Evolutionary conservation across 192 early-diverging fungal species (phyloP), one percentile per base, ranked within the genome.

Genomic region (Coemansia sp.): DNA sequence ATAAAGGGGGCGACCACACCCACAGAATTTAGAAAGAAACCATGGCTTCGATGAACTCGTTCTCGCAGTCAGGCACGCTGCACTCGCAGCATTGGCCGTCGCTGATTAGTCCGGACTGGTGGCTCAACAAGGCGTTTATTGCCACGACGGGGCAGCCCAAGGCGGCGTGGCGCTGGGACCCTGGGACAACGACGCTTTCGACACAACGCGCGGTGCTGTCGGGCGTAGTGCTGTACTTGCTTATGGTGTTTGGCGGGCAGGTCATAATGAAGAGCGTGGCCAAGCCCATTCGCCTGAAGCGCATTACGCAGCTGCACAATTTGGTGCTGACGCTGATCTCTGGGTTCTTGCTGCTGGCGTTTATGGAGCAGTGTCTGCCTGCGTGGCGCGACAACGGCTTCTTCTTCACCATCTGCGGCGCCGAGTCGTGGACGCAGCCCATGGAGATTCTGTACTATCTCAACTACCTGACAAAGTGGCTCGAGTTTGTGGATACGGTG

Each of bases 381-480:
- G 89, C 86, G 43, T 60, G 91, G 47, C 78, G 72, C 67, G 75
- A 84, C 27, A 73, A 90, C 32, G 93, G 93, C 48, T 67, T 93
- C 21, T 86, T 90, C 70, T 88, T 86, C 55, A 84, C 88, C 22
- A 83, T 94, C 58, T 94, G 93, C 70, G 67, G 84, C 51, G 62
- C 80, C 17, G 76, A 85, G 66, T 88, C 86, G 65, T 92, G 87
- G 87, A 92, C 87, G 52, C 89, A 92, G 66, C 85, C 85, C 27
- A 84, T 95, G 60, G 91, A 94, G 68, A 65, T 91, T 56, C 65
- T 91, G 29, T 94, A 94, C 84, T 94, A 94, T 66, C 83, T 96
- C 66, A 96, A 96, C 81, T 95, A 95, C 71, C 84, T 94, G 53
- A 88, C 92, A 72, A 96, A 96, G 81, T 94, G 91, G 84, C 92